Conservation (phyloP, 176 grass and related monocot species). For the Leersia perrieri region DNA sequence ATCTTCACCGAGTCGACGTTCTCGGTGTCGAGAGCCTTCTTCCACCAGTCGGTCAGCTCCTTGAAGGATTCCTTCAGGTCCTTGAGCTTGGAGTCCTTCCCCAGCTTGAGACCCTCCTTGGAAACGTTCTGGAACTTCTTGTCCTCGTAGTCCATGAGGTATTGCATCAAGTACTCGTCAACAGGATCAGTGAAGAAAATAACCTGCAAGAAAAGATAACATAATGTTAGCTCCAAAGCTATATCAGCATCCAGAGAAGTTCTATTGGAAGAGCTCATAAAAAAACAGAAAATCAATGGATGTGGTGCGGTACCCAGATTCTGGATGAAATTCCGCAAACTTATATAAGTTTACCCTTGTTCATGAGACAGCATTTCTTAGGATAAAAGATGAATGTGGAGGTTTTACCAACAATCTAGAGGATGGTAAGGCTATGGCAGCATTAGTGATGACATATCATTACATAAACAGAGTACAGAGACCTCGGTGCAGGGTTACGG, state of each 20-base stretch:
- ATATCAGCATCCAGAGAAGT: background rate
- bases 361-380: background rate
- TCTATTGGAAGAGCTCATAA: background rate
- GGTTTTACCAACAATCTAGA: background rate
- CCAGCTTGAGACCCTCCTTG: constrained; percentile 87
- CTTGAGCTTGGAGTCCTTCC: constrained; percentile 94
- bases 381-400: background rate
- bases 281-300: background rate
- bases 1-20: constrained; percentile 93
- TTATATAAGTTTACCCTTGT: background rate
- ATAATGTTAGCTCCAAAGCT: background rate
- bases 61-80: constrained; percentile 99
- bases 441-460: background rate
- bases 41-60: constrained; percentile 92
- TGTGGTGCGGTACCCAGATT: background rate
- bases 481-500: background rate
- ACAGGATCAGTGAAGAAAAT: constrained; percentile 97
- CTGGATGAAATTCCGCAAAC: background rate
- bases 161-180: constrained; percentile 96
- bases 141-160: constrained; percentile 99
- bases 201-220: constrained; percentile 46
- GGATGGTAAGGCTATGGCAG: background rate
- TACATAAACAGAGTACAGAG: background rate
- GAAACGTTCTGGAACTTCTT: constrained; percentile 99
- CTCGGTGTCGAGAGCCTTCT: constrained; percentile 68